These are phyloP conservation scores for Lachancea cidri DNA, from an alignment of 805 yeast species.

Conservation along the genomic window DNA sequence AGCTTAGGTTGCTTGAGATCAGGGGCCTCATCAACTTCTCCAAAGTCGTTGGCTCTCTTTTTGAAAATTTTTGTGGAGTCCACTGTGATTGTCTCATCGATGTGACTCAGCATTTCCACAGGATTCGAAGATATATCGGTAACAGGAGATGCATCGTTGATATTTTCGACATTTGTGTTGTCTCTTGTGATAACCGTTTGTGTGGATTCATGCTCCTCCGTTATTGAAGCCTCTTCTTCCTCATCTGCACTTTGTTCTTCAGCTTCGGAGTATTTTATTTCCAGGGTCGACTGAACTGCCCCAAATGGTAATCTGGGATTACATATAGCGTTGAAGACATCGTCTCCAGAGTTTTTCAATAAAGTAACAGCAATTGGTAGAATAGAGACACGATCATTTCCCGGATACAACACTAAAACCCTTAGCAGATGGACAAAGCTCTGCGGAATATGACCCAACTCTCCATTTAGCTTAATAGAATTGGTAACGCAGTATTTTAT, in stretches of 20 bases:
- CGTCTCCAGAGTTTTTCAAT: slow-evolving; percentile 42
- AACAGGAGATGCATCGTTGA: too few relatives aligned
- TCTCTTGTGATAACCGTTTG: too few relatives aligned
- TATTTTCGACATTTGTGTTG: too few relatives aligned
- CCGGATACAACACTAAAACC: slow-evolving; percentile 63
- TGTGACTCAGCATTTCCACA: too few relatives aligned
- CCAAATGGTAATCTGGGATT: slow-evolving; percentile 72
- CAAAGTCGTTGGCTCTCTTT: slow-evolving; percentile 10
- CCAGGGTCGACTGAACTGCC: slow-evolving; percentile 24
- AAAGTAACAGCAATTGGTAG: slow-evolving; percentile 64
- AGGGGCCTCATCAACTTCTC: neutral
- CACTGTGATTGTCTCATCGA: neutral
- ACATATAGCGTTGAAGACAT: slow-evolving; percentile 51
- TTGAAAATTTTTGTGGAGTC: slow-evolving; percentile 6
- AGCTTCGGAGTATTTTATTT: neutral
- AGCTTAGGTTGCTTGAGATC: neutral
- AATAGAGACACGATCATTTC: slow-evolving; percentile 53
- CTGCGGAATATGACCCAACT: slow-evolving; percentile 26
- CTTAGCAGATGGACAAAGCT: slow-evolving; percentile 40
- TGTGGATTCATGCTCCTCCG: too few relatives aligned
- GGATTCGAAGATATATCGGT: too few relatives aligned
- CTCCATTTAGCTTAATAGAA: slow-evolving; percentile 30
- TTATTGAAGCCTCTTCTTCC: slow-evolving; percentile 22
- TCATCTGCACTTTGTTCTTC: neutral
- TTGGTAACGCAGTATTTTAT: slow-evolving; percentile 40